A percentile compares a stretch with the other conserved stretches of the same genome.
phyloP scores from a whole-genome alignment of 352 stramenopile species.

The Pythium myriotylum region DNA sequence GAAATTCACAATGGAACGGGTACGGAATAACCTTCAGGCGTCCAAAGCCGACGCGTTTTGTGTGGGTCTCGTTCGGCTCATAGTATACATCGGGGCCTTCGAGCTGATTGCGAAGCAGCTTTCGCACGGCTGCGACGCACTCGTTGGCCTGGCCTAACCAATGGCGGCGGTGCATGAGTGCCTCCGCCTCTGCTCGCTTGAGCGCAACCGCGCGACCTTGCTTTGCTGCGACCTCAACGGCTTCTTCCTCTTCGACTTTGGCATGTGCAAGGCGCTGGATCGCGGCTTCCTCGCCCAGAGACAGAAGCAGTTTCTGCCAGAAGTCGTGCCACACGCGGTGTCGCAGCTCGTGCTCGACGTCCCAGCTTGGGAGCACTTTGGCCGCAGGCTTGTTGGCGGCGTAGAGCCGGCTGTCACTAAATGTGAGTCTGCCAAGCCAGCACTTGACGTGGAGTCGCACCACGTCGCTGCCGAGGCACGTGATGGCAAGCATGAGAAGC shows the following conservation, averaged over 20 bases:
- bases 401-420: slow-evolving; percentile 43
- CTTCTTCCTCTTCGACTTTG: slow-evolving; percentile 19
- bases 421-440: slow-evolving; percentile 34
- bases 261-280: slow-evolving; percentile 40
- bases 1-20: slow-evolving; percentile 49
- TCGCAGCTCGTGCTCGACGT: slow-evolving; percentile 45
- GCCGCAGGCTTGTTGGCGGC: slow-evolving; percentile 29
- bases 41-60: slow-evolving; percentile 31
- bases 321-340: slow-evolving; percentile 62
- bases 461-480: slow-evolving; percentile 36
- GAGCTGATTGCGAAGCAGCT: slow-evolving; percentile 27
- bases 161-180: slow-evolving; percentile 21
- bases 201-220: no score
- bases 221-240: slow-evolving; percentile 26
- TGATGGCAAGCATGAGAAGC: slow-evolving; percentile 37
- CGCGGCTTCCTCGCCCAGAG: slow-evolving; percentile 26
- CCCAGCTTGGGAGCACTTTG: slow-evolving; percentile 37
- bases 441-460: slow-evolving; percentile 35
- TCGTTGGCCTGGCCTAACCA: slow-evolving; percentile 40
- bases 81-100: slow-evolving; percentile 54
- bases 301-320: slow-evolving; percentile 42
- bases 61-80: slow-evolving; percentile 1
- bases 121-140: slow-evolving; percentile 35
- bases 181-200: neutral
- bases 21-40: slow-evolving; percentile 48